These are phyloP conservation scores for Falciphora oryzae DNA, from an alignment of 2,329 filamentous ascomycete species.

Conservation along the genomic window DNA sequence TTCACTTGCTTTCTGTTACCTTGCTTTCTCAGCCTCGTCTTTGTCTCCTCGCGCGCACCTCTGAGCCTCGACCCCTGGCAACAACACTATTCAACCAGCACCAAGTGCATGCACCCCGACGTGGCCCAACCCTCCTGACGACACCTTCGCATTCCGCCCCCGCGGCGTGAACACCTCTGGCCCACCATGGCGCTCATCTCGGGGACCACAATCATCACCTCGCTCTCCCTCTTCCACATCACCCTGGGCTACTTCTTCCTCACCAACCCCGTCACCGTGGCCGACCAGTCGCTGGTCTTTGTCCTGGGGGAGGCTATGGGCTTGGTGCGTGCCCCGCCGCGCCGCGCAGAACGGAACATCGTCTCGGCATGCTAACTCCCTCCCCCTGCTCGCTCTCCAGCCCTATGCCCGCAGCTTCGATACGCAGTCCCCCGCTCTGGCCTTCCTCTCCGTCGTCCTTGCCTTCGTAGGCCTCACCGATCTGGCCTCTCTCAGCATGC, in stretches of 20 bases:
- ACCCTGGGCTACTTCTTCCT: conserved; percentile 81
- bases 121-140: background rate
- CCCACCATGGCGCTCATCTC: conserved; percentile 73
- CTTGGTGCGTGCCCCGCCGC: conserved; percentile 49
- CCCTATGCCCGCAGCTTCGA: conserved; percentile 63
- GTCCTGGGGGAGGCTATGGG: conserved; percentile 79
- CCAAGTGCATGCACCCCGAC: background rate
- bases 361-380: background rate
- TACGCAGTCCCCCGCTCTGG: conserved; percentile 61
- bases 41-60: background rate
- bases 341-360: background rate
- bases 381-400: conserved; percentile 29
- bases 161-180: conserved; percentile 8
- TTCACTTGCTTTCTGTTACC: background rate
- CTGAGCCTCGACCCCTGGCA: too few relatives aligned
- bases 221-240: conserved; percentile 77
- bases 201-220: conserved; percentile 72
- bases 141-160: background rate
- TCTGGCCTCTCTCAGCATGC: conserved; percentile 59
- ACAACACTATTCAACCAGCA: background rate
- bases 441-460: conserved; percentile 66
- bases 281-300: conserved; percentile 74
- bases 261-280: conserved; percentile 63
- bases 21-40: background rate
- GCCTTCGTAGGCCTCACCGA: conserved; percentile 56